Evolutionary conservation across 306 rosid species (phyloP), one percentile per base, ranked within the genome.

Genomic region (Lotus japonicus): DNA sequence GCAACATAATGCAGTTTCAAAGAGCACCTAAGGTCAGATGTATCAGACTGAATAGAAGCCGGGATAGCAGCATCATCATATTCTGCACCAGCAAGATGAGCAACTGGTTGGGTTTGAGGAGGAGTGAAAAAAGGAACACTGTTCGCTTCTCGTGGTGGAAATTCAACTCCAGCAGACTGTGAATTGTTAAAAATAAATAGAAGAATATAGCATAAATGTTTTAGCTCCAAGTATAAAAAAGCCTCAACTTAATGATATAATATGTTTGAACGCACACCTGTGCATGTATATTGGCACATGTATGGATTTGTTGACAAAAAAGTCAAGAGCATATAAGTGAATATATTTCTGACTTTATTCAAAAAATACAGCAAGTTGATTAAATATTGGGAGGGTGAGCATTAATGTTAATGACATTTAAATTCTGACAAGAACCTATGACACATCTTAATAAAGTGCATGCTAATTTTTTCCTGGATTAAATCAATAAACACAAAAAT

Each of bases 81-180:
- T 13, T 58, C 82, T 38, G 68, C 28, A 31, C 36, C 36, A 46
- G 52, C 82, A 46, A 88, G 68, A 46, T 83, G 51, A 84, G 76
- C 60, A 46, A 84, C 64, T 54, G 88, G 92, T 80, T 88, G 97
- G 49, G 96, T 90, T 78, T 85, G 97, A 17, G 97, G 95, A 28
- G 99, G 97, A 64, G 97, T 94, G 73, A 94, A 94, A 64, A 94
- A 79, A 31, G 97, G 95, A 36, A 88, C 99, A 21, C 90, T 85
- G 72, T 80, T 84, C 71, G 82, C 96, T 19, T 76, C 89, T 74
- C 83, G 84, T 38, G 99, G 99, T 16, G 97, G 99, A 80, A 94
- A 94, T 51, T 86, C 96, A 82, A 94, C 90, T 82, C 99, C 99
- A 67, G 84, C 85, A 78, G 91, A 53, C 99, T 94, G 82, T 52